phyloP scores from a whole-genome alignment of 2,329 filamentous ascomycete species.

The Zalaria sp. region DNA sequence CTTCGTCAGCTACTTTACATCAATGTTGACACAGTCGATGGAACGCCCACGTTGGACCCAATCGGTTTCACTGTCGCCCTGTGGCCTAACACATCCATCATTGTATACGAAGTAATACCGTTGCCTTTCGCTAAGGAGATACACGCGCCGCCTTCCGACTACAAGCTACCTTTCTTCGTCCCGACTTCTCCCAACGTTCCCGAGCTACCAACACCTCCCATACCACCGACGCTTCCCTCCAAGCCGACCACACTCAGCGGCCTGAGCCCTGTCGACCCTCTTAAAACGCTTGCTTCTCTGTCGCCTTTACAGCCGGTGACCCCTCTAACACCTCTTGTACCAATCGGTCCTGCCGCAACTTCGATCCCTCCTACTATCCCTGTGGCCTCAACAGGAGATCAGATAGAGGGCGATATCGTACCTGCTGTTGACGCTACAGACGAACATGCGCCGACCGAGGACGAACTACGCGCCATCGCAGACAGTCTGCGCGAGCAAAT shows the following conservation, averaged over 20 bases:
- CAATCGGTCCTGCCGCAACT: too few relatives aligned
- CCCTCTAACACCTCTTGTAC: too few relatives aligned
- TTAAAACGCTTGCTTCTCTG: too few relatives aligned
- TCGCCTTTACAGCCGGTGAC: too few relatives aligned
- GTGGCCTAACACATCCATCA: background rate
- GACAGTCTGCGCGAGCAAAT: background rate
- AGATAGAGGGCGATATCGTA: background rate
- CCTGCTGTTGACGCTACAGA: background rate
- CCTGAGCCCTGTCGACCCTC: too few relatives aligned
- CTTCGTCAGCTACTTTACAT: background rate
- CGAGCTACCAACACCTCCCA: too few relatives aligned
- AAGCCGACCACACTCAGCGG: too few relatives aligned
- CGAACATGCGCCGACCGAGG: background rate
- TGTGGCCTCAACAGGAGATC: background rate
- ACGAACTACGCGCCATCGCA: too few relatives aligned
- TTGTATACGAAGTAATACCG: background rate
- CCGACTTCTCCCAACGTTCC: too few relatives aligned
- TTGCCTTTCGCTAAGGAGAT: background rate
- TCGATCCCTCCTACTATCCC: too few relatives aligned
- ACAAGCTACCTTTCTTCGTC: too few relatives aligned
- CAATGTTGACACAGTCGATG: background rate
- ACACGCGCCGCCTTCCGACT: background rate
- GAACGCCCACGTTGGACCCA: background rate
- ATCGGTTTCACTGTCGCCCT: constrained; percentile 1
- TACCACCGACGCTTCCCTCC: too few relatives aligned